Percentiles rank a stretch among this genome's conserved stretches.
Conservation (phyloP, 352 stramenopile genomes). For the Pythium dissimile region DNA sequence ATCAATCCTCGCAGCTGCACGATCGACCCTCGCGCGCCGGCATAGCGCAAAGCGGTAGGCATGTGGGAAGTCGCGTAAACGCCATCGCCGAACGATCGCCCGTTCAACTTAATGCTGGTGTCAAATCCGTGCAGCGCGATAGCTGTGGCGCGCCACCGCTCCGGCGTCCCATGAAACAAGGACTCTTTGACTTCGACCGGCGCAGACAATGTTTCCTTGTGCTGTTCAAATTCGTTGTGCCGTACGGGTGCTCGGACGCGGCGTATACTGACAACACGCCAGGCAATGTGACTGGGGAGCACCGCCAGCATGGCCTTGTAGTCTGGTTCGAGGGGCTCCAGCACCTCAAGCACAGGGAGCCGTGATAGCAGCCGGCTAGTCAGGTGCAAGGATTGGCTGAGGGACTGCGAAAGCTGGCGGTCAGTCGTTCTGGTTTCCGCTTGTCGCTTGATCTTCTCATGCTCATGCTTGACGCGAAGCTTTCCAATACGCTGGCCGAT, state of each 20-base stretch:
- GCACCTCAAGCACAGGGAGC: neutral
- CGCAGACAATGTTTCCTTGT: neutral
- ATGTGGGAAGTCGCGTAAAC: conserved; percentile 8
- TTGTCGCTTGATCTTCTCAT: no score
- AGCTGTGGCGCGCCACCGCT: conserved; percentile 17
- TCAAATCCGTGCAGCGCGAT: conserved; percentile 20
- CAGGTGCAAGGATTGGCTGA: conserved; percentile 4
- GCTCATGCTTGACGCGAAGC: no score
- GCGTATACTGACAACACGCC: conserved; percentile 1
- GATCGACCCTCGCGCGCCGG: neutral
- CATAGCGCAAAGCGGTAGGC: neutral
- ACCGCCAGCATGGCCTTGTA: neutral
- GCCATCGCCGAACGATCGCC: conserved; percentile 4
- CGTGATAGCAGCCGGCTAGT: neutral
- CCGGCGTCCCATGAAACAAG: conserved; percentile 16
- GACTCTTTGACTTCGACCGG: neutral
- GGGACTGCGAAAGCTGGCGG: neutral
- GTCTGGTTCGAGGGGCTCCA: neutral
- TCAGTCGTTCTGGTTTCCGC: neutral
- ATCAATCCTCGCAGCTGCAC: conserved; percentile 8
- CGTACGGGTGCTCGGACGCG: neutral
- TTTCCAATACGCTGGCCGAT: no score
- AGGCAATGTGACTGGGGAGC: neutral
- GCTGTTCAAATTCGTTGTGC: neutral
- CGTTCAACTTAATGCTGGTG: neutral